phyloP scores from a whole-genome alignment of 345 rosid species.

The Trapa incisa region DNA sequence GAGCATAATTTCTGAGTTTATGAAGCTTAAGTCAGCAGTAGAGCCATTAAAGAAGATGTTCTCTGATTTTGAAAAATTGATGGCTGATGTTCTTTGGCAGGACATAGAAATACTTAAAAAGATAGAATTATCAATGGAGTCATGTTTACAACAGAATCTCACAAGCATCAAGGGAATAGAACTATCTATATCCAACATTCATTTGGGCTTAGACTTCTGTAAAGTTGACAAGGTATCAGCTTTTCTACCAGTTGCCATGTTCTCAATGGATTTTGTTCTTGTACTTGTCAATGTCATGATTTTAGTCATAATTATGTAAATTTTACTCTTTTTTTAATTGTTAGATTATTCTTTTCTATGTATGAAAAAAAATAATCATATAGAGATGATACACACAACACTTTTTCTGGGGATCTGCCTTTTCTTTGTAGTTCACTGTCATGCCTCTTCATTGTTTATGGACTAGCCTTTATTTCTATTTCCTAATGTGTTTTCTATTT shows the following conservation, averaged over 20 bases:
- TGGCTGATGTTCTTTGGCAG: constrained; percentile 39
- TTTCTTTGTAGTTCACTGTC: background rate
- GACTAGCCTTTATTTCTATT: background rate
- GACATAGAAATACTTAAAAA: constrained; percentile 50
- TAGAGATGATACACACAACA: background rate
- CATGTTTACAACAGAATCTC: constrained; percentile 29
- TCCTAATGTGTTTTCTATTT: constrained; percentile 7
- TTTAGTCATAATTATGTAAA: background rate
- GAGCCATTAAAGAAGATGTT: constrained; percentile 35
- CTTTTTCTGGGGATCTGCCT: background rate
- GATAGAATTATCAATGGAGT: constrained; percentile 40
- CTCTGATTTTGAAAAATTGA: constrained; percentile 25
- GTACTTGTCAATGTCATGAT: background rate
- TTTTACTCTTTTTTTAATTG: background rate
- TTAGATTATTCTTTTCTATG: background rate
- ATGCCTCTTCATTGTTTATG: background rate
- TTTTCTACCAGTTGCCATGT: background rate
- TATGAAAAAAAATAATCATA: background rate
- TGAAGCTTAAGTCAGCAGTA: constrained; percentile 30
- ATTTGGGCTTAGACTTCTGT: background rate
- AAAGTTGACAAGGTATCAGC: background rate
- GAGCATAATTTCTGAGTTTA: constrained; percentile 36
- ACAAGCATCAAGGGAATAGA: constrained; percentile 20
- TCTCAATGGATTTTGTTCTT: background rate
- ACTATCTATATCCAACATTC: constrained; percentile 19